Evolutionary conservation across 2,329 filamentous ascomycete genomes (phyloP).

Genomic region (Ustulina deusta): DNA sequence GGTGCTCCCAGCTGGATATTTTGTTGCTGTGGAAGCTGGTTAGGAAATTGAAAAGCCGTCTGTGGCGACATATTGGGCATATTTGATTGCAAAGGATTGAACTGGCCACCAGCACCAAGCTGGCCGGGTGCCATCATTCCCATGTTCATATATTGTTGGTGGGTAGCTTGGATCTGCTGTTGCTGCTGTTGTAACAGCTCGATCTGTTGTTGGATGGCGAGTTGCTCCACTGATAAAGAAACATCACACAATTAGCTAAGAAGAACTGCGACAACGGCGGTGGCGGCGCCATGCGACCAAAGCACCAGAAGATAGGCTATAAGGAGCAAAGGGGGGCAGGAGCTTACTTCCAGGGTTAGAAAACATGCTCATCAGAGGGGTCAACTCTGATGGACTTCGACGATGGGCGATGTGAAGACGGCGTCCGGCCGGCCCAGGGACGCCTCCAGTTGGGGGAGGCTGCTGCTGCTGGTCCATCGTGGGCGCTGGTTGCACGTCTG

Average conservation of each 20-base stretch:
- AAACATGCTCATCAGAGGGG: slow-evolving; percentile 95
- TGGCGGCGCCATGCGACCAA: slow-evolving; percentile 34
- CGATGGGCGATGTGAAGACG: slow-evolving; percentile 97
- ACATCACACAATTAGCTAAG: slow-evolving; percentile 43
- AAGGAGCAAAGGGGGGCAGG: slow-evolving; percentile 44
- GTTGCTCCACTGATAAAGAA: slow-evolving; percentile 83
- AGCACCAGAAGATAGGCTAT: background rate
- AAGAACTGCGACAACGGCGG: slow-evolving; percentile 12
- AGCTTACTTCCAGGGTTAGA: slow-evolving; percentile 72
- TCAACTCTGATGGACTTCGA: slow-evolving; percentile 96
- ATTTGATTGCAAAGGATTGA: slow-evolving; percentile 82
- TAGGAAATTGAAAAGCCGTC: slow-evolving; percentile 89
- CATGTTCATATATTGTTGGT: slow-evolving; percentile 98
- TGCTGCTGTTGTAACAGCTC: slow-evolving; percentile 97
- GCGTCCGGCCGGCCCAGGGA: slow-evolving; percentile 82
- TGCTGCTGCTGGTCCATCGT: slow-evolving; percentile 73
- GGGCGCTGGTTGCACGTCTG: slow-evolving; percentile 57
- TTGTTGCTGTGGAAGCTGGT: slow-evolving; percentile 75
- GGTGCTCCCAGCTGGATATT: slow-evolving; percentile 80
- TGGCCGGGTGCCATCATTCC: slow-evolving; percentile 92
- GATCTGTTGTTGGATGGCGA: slow-evolving; percentile 97
- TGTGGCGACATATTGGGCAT: slow-evolving; percentile 84
- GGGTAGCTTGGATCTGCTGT: slow-evolving; percentile 94
- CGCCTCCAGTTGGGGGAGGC: slow-evolving; percentile 64
- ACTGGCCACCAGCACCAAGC: slow-evolving; percentile 76